A percentile compares a stretch with the other conserved stretches of the same genome.
Conservation (phyloP, 306 rosid species). For the Boehmeria nivea region DNA sequence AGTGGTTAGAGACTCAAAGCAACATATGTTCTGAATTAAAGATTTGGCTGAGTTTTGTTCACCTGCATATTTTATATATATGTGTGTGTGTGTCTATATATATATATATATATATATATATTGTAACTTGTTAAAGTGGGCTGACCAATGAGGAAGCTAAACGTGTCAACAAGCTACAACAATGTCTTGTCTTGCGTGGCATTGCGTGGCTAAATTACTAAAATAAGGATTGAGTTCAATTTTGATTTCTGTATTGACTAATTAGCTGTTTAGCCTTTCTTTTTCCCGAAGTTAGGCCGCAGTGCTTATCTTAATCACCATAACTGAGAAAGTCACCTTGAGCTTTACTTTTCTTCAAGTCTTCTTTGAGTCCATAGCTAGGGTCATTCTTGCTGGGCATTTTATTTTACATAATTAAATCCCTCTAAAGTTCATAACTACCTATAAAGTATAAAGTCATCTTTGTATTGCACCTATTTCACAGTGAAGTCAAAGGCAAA, state of each 20-base stretch:
- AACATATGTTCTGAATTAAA: not conserved
- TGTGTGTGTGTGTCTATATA: no score
- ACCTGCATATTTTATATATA: not conserved
- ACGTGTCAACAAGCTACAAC: not conserved
- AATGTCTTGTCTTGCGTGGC: not conserved
- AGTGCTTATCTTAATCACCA: conserved; percentile 5
- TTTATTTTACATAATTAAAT: not conserved
- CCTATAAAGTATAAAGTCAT: no score
- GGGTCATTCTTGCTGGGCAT: not conserved
- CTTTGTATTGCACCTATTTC: no score
- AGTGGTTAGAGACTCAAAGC: not conserved
- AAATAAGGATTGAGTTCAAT: no score
- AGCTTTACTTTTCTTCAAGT: not conserved
- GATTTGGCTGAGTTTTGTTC: not conserved
- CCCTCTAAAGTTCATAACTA: no score
- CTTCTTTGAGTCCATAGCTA: not conserved
- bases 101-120: no score
- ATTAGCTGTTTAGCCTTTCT: not conserved
- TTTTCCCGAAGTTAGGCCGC: conserved; percentile 14
- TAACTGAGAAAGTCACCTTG: not conserved
- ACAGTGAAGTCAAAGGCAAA: not conserved
- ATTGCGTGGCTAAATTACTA: not conserved
- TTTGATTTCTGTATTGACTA: not conserved
- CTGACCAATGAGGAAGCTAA: not conserved
- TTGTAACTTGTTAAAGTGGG: not conserved